Base-by-base conservation (phyloP, 2,329 filamentous ascomycete genomes). In the Pseudogymnoascus sp. region DNA sequence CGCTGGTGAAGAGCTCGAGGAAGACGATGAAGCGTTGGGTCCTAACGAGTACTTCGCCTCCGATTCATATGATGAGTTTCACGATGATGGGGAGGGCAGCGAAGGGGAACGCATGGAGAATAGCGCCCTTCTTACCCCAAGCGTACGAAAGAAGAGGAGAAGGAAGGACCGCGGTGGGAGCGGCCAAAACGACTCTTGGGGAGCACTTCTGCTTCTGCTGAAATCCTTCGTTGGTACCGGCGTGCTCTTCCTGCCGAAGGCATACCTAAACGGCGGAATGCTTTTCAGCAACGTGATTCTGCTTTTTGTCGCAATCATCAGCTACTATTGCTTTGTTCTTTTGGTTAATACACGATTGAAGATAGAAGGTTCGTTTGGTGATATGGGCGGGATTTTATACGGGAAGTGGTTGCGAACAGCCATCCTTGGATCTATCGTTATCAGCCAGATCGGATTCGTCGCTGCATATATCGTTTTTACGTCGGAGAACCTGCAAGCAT, bases 211-310 rank as follows among this genome's bases (percentile, higher is more conserved):
- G 68, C 82, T 99, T 61, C 80, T 99, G 42, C 85, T 99, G 67
- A 99, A 99, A 79, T 97, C 93, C 0, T 99, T 99, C 72, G 94
- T 99, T 58, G 94, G 95, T 19, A 99, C 94, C 0, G 93, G 93
- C 62, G 93, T 97, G 7, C 80, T 97, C 14, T 97, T 97, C 78
- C 79, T 97, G 35, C 93, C 93, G 0, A 87, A 92, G 58, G 93
- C 94, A 4, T 99, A 94, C 72, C 83, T 97, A 66, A 99, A 96
- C 70, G 94, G 94, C 61, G 94, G 94, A 63, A 97, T 99, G 92
- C 78, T 96, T 14, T 99, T 99, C 76, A 96, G 92, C 70, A 96
- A 95, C 72, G 67, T 95, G 60, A 89, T 99, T 14, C 83, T 99
- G n/a, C 79, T 99, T 22, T 83, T 82, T 39, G 91, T 99, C 14